Conservation (phyloP, 2,329 filamentous ascomycete genomes). For the Dothiorella sarmentorum region DNA sequence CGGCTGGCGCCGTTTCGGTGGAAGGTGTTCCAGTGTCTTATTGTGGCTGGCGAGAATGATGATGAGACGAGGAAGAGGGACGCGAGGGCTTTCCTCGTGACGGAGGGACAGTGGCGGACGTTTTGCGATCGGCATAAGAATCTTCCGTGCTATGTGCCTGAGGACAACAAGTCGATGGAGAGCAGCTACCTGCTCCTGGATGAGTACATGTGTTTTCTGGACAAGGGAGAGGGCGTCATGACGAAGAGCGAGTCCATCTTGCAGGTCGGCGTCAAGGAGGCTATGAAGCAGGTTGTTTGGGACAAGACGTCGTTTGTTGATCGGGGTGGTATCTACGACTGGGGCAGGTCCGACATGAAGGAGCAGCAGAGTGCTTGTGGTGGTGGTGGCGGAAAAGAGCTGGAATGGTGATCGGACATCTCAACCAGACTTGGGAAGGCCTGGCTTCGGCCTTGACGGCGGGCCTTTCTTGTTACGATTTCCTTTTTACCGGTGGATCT, state of each 20-base stretch:
- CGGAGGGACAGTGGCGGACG: constrained; percentile 44
- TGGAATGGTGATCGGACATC: neutral
- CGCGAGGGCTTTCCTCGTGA: constrained; percentile 46
- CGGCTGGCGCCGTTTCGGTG: constrained; percentile 50
- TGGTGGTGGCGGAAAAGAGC: neutral
- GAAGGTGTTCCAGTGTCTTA: constrained; percentile 56
- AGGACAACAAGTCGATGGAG: neutral
- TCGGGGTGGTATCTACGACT: constrained; percentile 49
- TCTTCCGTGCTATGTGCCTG: neutral
- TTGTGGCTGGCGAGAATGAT: constrained; percentile 54
- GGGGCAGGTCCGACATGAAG: neutral
- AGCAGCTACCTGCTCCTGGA: constrained; percentile 39
- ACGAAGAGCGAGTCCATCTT: constrained; percentile 32
- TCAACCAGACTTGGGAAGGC: neutral
- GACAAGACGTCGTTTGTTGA: constrained; percentile 44
- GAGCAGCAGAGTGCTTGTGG: neutral
- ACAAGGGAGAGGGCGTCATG: constrained; percentile 32
- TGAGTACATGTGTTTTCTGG: constrained; percentile 51
- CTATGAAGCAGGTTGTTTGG: constrained; percentile 46
- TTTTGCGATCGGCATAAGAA: constrained; percentile 47
- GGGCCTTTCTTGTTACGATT: constrained; percentile 8
- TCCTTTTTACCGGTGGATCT: too few relatives aligned
- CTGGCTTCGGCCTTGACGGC: neutral
- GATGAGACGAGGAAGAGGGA: constrained; percentile 28
- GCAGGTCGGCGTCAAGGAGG: constrained; percentile 47